Evolutionary conservation across 306 rosid genomes (phyloP).

Genomic region (Echinosophora koreensis): DNA sequence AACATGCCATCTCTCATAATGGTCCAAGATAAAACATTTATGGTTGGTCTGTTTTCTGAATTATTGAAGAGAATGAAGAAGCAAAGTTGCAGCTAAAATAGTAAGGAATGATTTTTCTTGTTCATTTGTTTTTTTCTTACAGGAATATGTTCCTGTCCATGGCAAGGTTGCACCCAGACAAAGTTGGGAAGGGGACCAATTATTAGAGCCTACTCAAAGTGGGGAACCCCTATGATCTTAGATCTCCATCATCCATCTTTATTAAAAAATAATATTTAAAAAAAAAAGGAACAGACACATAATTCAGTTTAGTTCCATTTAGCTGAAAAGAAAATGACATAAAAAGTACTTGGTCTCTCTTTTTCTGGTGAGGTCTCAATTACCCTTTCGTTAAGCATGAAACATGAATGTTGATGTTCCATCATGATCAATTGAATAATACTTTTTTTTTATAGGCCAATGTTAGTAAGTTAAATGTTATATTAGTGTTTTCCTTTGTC

Average conservation of each 20-base stretch:
- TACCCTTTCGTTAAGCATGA: conserved; percentile 40
- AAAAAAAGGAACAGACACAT: background rate
- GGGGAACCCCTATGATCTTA: conserved; percentile 53
- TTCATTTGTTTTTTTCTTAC: conserved; percentile 33
- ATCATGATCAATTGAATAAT: conserved; percentile 27
- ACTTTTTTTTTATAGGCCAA: no score
- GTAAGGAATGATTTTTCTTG: conserved; percentile 26
- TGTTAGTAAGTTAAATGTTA: no score
- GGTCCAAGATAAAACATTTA: conserved; percentile 4
- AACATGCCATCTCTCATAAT: conserved; percentile 34
- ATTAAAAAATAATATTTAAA: background rate
- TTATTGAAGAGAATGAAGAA: conserved; percentile 44
- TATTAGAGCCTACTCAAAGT: conserved; percentile 50
- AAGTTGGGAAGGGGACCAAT: conserved; percentile 65
- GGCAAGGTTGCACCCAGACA: conserved; percentile 66
- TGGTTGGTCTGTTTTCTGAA: conserved; percentile 29
- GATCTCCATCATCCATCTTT: conserved; percentile 50
- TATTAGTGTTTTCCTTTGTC: no score
- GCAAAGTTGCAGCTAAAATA: conserved; percentile 32
- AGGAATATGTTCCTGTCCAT: conserved; percentile 68
- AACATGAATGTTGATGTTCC: conserved; percentile 38
- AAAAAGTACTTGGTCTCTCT: conserved; percentile 22
- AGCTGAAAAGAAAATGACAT: background rate
- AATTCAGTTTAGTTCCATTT: conserved; percentile 34
- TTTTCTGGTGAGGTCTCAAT: conserved; percentile 8